Evolutionary conservation across 2,329 filamentous ascomycete species (phyloP).

Genomic region (Hymenoscyphus fraxineus): DNA sequence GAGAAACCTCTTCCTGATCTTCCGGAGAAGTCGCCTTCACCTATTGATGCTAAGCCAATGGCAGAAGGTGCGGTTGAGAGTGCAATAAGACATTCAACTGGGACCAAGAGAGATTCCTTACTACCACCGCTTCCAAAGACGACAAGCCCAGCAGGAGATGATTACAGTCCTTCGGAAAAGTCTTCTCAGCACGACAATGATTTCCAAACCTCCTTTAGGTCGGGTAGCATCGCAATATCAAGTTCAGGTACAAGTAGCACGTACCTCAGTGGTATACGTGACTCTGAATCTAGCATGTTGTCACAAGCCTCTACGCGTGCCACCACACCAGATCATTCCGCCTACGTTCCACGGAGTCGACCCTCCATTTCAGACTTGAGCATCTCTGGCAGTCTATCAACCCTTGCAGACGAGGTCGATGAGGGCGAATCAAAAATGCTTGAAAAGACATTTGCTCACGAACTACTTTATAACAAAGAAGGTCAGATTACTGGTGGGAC

Average conservation of each 20-base stretch:
- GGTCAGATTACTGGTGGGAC: conserved; percentile 92
- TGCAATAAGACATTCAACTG: conserved; percentile 39
- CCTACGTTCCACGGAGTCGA: conserved; percentile 40
- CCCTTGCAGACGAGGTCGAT: conserved; percentile 68
- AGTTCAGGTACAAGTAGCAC: conserved; percentile 77
- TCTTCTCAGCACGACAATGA: conserved; percentile 47
- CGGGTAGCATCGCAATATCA: conserved; percentile 69
- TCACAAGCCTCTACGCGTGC: conserved; percentile 84
- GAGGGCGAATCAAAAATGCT: conserved; percentile 81
- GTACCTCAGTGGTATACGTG: conserved; percentile 66
- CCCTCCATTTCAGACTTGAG: conserved; percentile 67
- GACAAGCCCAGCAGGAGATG: conserved; percentile 47
- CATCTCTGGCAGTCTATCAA: conserved; percentile 57
- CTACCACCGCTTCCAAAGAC: conserved; percentile 57
- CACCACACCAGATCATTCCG: conserved; percentile 69
- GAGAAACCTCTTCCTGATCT: conserved; percentile 68
- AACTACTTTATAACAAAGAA: conserved; percentile 90
- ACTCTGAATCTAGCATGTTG: conserved; percentile 74
- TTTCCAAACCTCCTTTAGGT: conserved; percentile 50
- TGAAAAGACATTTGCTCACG: conserved; percentile 88
- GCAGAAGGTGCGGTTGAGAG: conserved; percentile 21
- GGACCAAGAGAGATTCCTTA: conserved; percentile 44
- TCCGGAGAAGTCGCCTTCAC: conserved; percentile 42
- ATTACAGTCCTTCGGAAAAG: conserved; percentile 47
- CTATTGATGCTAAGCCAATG: conserved; percentile 17